These are phyloP conservation scores for Thymus mandschuricus DNA, from an alignment of 257 asterid genomes.

Conservation along the genomic window DNA sequence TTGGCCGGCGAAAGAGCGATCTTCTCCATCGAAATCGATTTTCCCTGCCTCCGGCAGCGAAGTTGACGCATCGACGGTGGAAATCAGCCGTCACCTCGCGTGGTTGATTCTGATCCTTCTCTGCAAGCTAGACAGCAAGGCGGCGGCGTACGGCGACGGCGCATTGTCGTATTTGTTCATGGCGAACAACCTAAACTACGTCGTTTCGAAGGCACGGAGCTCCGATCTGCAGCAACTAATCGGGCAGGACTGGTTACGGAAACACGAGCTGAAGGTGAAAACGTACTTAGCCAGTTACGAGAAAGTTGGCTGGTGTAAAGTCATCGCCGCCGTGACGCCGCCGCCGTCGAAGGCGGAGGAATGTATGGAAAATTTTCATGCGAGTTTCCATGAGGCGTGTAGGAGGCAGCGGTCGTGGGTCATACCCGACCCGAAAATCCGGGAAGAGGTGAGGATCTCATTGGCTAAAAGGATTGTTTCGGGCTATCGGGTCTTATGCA, in stretches of 20 bases:
- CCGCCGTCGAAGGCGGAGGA: constrained; percentile 35
- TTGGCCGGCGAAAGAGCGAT: constrained; percentile 37
- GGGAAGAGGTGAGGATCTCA: constrained; percentile 46
- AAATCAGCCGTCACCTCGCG: constrained; percentile 52
- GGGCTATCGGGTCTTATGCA: constrained; percentile 43
- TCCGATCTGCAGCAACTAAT: constrained; percentile 56
- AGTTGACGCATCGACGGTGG: constrained; percentile 41
- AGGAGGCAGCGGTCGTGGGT: constrained; percentile 60
- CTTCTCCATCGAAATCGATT: constrained; percentile 58
- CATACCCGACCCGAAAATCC: constrained; percentile 59
- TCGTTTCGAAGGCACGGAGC: constrained; percentile 62
- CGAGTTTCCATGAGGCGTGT: constrained; percentile 50
- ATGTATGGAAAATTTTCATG: constrained; percentile 39
- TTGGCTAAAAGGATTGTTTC: constrained; percentile 42
- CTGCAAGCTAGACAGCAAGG: constrained; percentile 80
- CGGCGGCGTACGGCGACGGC: constrained; percentile 59
- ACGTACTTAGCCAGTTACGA: constrained; percentile 52
- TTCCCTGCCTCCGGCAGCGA: constrained; percentile 30
- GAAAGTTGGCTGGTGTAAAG: constrained; percentile 56
- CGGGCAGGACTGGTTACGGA: constrained; percentile 65
- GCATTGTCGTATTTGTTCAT: constrained; percentile 68
- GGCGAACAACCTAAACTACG: constrained; percentile 80
- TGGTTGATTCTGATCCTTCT: constrained; percentile 76
- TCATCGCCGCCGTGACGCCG: constrained; percentile 42
- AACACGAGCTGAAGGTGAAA: constrained; percentile 50